These are phyloP conservation scores for Sicyos edulis DNA, from an alignment of 306 rosid species.

Conservation along the genomic window DNA sequence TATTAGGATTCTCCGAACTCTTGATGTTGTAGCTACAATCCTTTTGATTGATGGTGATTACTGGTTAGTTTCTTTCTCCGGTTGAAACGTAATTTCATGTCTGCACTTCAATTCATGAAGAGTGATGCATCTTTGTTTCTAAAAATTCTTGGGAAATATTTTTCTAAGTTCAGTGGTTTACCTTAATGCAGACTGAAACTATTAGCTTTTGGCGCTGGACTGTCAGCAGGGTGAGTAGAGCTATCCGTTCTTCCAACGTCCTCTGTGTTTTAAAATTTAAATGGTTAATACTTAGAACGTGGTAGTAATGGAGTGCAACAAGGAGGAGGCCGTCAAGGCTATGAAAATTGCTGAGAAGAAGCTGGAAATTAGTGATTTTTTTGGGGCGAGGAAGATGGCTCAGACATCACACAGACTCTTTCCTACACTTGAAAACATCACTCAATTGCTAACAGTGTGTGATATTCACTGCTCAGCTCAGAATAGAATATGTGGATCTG, in stretches of 20 bases:
- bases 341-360: conserved; percentile 57
- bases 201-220: not conserved
- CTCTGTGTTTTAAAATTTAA: conserved; percentile 19
- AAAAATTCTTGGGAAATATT: not conserved
- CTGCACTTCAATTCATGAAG: not conserved
- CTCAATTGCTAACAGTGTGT: conserved; percentile 56
- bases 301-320: conserved; percentile 82
- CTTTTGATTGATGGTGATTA: conserved; percentile 9
- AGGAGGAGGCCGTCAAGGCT: conserved; percentile 77
- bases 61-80: not conserved
- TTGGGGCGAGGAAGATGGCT: conserved; percentile 68
- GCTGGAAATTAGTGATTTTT: conserved; percentile 55
- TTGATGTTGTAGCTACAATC: not conserved
- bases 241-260: not conserved
- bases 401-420: conserved; percentile 52
- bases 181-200: conserved; percentile 15
- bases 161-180: not conserved
- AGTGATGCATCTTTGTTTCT: not conserved
- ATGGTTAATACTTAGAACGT: conserved; percentile 28
- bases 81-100: not conserved
- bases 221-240: not conserved
- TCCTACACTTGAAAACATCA: conserved; percentile 63
- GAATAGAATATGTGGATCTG: conserved; percentile 45
- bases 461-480: conserved; percentile 81
- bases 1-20: not conserved